Conservation (phyloP, 139 green algal species). For the Closterium sp. region DNA sequence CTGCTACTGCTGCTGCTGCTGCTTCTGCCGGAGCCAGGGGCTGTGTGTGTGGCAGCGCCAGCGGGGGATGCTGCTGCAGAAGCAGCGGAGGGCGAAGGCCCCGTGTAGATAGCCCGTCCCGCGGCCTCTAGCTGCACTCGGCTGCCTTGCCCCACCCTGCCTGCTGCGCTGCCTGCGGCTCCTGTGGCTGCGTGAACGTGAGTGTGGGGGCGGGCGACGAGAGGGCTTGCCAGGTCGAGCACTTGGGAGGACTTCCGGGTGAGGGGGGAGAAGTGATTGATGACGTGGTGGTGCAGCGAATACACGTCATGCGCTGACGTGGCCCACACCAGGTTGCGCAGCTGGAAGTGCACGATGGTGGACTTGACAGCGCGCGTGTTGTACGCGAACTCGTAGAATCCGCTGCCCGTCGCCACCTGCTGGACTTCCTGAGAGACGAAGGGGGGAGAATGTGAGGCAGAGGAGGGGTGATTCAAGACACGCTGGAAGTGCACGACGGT, state of each 20-base stretch:
- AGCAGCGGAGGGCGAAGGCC: neutral
- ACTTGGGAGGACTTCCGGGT: slow-evolving; percentile 44
- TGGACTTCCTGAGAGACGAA: neutral
- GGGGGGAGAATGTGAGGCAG: too few relatives aligned
- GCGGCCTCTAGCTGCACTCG: neutral
- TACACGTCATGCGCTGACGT: slow-evolving; percentile 79
- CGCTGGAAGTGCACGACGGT: slow-evolving; percentile 89
- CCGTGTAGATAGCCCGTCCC: neutral
- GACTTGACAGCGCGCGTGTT: slow-evolving; percentile 70
- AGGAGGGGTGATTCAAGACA: too few relatives aligned
- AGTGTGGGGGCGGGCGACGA: neutral
- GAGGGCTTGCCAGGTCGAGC: slow-evolving; percentile 50
- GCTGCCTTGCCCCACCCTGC: neutral
- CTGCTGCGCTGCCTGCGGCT: neutral
- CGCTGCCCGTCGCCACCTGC: neutral
- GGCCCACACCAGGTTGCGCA: slow-evolving; percentile 88
- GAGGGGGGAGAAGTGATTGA: slow-evolving; percentile 74
- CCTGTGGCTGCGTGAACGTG: neutral
- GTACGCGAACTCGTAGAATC: slow-evolving; percentile 63
- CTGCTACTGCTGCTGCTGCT: neutral
- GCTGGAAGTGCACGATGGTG: slow-evolving; percentile 88
- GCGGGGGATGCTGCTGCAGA: too few relatives aligned
- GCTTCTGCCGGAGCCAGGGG: too few relatives aligned
- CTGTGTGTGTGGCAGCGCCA: too few relatives aligned
- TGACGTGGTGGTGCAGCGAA: slow-evolving; percentile 63